These are phyloP conservation scores for Senecio squalidus DNA, from an alignment of 140 eudicot genomes.

Conservation along the genomic window DNA sequence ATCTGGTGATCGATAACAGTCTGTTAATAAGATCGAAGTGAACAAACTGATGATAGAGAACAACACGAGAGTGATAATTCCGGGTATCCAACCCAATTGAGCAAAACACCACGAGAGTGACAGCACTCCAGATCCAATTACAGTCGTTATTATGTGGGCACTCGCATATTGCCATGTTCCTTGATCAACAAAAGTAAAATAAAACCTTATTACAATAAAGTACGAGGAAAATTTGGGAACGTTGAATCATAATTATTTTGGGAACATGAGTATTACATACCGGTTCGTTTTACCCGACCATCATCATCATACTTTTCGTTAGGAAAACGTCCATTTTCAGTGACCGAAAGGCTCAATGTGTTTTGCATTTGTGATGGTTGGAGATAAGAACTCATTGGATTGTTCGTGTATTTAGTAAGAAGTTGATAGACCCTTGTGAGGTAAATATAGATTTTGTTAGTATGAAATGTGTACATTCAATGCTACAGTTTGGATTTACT, in stretches of 20 bases:
- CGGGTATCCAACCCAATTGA: slow-evolving; percentile 58
- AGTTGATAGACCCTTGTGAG: neutral
- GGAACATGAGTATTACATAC: neutral
- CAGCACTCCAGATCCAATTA: slow-evolving; percentile 71
- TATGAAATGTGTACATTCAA: neutral
- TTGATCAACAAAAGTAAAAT: neutral
- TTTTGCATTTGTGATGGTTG: slow-evolving; percentile 1
- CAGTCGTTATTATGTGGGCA: slow-evolving; percentile 63
- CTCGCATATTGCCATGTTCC: slow-evolving; percentile 34
- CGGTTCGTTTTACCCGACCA: neutral
- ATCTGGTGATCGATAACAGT: slow-evolving; percentile 45
- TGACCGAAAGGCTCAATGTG: neutral
- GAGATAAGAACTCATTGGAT: neutral
- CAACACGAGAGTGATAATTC: slow-evolving; percentile 27
- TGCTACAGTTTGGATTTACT: neutral
- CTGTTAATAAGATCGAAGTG: slow-evolving; percentile 39
- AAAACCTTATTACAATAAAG: neutral
- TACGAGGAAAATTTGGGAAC: no score
- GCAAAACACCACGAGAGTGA: slow-evolving; percentile 72
- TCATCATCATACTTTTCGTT: neutral
- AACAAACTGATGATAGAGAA: slow-evolving; percentile 38
- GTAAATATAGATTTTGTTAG: neutral
- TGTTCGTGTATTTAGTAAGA: neutral
- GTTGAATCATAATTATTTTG: neutral
- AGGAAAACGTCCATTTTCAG: neutral